These are phyloP conservation scores for Hericium erinaceus DNA, from an alignment of 768 basidiomycete species.

Conservation along the genomic window DNA sequence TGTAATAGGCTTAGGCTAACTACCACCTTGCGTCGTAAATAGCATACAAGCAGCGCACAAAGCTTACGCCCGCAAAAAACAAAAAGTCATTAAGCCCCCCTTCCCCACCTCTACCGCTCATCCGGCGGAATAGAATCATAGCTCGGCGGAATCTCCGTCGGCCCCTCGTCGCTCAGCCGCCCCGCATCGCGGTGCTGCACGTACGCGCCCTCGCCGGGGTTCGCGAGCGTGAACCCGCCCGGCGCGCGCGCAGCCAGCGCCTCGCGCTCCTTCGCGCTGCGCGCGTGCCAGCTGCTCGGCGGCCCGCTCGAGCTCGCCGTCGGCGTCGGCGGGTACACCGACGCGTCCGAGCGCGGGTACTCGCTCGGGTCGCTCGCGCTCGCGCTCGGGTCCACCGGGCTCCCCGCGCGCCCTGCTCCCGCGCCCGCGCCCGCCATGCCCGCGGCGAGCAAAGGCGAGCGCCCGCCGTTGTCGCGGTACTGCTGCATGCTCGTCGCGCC, in stretches of 20 bases:
- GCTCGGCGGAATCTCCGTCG: constrained; percentile 22
- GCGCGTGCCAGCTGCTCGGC: constrained; percentile 5
- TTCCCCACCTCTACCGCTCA: not conserved
- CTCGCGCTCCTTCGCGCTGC: constrained; percentile 22
- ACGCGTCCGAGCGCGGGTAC: constrained; percentile 5
- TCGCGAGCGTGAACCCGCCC: constrained; percentile 17
- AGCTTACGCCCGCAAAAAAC: not conserved
- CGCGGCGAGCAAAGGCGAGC: constrained; percentile 14
- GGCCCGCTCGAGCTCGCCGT: not conserved
- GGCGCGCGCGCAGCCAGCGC: constrained; percentile 7
- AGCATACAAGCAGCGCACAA: not conserved
- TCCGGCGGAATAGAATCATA: constrained; percentile 23
- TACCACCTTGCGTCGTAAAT: not conserved
- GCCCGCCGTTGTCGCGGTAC: constrained; percentile 9
- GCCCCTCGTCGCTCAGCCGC: constrained; percentile 9
- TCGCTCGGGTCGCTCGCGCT: not conserved
- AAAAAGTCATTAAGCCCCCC: not conserved
- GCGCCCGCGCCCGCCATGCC: constrained; percentile 12
- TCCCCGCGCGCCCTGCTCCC: too few species aligned
- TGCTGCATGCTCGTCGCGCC: constrained; percentile 19
- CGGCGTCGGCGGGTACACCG: constrained; percentile 9
- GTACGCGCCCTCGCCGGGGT: constrained; percentile 14
- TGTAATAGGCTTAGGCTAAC: too few species aligned
- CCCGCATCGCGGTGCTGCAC: constrained; percentile 24
- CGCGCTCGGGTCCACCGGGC: not conserved